Base-by-base conservation (phyloP, 768 basidiomycete species). In the Pleurotus giganteus region DNA sequence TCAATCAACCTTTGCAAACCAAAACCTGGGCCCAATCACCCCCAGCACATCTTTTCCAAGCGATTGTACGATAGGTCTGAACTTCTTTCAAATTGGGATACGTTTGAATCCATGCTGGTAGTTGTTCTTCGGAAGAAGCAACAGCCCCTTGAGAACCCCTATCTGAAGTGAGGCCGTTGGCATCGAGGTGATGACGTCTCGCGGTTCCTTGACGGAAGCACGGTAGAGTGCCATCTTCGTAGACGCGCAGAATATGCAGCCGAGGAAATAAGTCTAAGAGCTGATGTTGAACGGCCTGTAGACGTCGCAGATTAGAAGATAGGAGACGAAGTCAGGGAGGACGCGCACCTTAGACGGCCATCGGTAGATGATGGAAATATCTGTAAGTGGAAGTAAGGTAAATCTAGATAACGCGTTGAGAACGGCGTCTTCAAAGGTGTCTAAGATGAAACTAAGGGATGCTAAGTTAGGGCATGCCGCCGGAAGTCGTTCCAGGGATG, bases 361-460 rank as follows among this genome's bases (percentile, higher is more conserved):
- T 21, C 34, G n/a, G 27, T n/a, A 34, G 2, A 32, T 26, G 19
- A 51, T 51, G 31, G 49, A 34, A 31, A 51, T 12, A 17, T 51
- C 49, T 23, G 11, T 19, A 24, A 51, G 34, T 9, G 19, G 13
- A 21, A 24, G 49, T 19, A 34, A 34, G 15, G 6, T 34, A 37
- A 36, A 15, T 9, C 13, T 11, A 29, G n/a, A 12, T 11, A 21
- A 17, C 31, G 37, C 4, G 6, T 13, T 34, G 17, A 15, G 34
- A n/a, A 51, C 9, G 4, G 15, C 27, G 19, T 34, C 31, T 13
- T 26, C 32, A 13, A 29, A 28, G 19, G 29, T 12, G n/a, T 51
- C n/a, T 19, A 15, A 36, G 23, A 51, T 21, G 34, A 51, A 37
- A 29, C 13, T 32, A 32, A 51, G 49, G 49, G 49, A 51, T 29